Conservation (phyloP, 306 rosid genomes). For the Dryas alaskensis region DNA sequence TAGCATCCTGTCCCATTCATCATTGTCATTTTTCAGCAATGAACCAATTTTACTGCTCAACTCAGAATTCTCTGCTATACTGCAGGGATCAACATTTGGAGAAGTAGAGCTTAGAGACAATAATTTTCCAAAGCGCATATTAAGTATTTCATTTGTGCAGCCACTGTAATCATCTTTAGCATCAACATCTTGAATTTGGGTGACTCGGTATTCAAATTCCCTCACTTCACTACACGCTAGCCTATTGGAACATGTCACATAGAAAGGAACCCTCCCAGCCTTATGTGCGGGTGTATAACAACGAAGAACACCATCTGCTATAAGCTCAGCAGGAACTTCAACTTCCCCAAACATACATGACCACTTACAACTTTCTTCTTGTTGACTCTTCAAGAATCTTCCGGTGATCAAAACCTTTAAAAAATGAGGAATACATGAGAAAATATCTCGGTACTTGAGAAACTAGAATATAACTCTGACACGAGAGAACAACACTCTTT, state of each 20-base stretch:
- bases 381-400: constrained; percentile 52
- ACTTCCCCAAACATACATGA: constrained; percentile 92
- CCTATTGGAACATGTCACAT: constrained; percentile 83
- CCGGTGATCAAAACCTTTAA: constrained; percentile 75
- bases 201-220: constrained; percentile 67
- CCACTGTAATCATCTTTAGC: constrained; percentile 27
- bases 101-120: constrained; percentile 38
- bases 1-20: constrained; percentile 61
- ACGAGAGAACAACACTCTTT: background rate
- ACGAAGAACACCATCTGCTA: constrained; percentile 62
- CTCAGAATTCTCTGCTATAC: constrained; percentile 41
- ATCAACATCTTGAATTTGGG: constrained; percentile 36
- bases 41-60: constrained; percentile 52
- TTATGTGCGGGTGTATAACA: constrained; percentile 76
- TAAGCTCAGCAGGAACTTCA: constrained; percentile 75
- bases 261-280: constrained; percentile 78
- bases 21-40: constrained; percentile 50
- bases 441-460: background rate
- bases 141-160: constrained; percentile 35
- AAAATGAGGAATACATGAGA: constrained; percentile 14
- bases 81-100: constrained; percentile 31
- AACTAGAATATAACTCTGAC: constrained; percentile 2
- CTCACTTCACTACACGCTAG: constrained; percentile 88
- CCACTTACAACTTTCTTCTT: constrained; percentile 59
- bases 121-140: constrained; percentile 47